phyloP scores from a whole-genome alignment of 495 filamentous ascomycete species.

The Baudoinia panamericana region DNA sequence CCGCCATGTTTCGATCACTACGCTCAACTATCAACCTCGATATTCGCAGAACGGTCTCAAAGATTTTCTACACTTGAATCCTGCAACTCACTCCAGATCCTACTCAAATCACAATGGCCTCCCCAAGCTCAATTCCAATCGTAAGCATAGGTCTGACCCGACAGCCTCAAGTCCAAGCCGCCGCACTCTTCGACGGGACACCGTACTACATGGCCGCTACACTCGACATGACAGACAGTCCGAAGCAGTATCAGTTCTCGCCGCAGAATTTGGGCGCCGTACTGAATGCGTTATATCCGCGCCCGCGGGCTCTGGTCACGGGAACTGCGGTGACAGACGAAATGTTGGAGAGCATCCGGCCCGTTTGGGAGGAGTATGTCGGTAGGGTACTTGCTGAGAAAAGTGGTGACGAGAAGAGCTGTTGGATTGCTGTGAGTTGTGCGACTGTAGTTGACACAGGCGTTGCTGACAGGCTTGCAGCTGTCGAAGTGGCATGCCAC shows the following conservation, averaged over 20 bases:
- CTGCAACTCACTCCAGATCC: too few species aligned
- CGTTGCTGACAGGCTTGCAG: not conserved
- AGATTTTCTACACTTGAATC: too few species aligned
- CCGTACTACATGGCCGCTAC: not conserved
- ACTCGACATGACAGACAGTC: not conserved
- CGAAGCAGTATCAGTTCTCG: not conserved
- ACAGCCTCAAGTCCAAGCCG: too few species aligned
- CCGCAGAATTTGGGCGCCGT: conserved; percentile 1
- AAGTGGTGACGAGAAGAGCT: not conserved
- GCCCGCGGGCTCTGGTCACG: not conserved
- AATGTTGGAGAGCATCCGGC: not conserved
- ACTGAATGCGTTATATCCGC: not conserved
- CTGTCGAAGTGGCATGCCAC: not conserved
- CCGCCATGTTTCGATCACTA: too few species aligned
- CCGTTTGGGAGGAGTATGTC: conserved; percentile 1
- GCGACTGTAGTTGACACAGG: not conserved
- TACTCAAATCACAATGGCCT: too few species aligned
- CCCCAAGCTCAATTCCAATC: too few species aligned
- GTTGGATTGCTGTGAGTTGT: not conserved
- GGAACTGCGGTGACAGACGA: not conserved
- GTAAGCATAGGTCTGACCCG: too few species aligned
- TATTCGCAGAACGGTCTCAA: too few species aligned
- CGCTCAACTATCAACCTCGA: too few species aligned
- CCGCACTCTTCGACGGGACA: not conserved
- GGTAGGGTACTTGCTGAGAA: not conserved